These are phyloP conservation scores for Clonostachys rhizophaga DNA, from an alignment of 2,329 filamentous ascomycete species.

Conservation along the genomic window DNA sequence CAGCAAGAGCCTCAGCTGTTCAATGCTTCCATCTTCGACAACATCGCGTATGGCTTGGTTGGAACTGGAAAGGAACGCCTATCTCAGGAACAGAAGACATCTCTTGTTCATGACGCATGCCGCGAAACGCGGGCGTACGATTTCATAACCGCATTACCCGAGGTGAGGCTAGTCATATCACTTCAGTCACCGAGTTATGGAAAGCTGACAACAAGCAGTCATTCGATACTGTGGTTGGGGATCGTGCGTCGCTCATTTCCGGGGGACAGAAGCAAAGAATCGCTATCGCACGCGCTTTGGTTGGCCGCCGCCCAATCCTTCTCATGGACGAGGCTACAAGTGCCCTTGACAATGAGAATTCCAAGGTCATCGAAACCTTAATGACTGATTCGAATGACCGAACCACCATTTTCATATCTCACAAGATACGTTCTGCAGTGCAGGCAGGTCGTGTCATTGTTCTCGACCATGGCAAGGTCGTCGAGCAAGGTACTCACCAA, in stretches of 20 bases:
- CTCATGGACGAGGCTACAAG: constrained; percentile 13
- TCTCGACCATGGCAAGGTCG: constrained; percentile 42
- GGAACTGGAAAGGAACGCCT: constrained; percentile 73
- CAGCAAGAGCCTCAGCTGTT: constrained; percentile 94
- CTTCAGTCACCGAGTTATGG: no score
- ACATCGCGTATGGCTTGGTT: constrained; percentile 66
- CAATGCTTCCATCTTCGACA: constrained; percentile 86
- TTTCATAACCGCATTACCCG: constrained; percentile 80
- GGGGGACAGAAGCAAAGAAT: constrained; percentile 95
- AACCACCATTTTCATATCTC: no score
- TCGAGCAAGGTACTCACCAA: constrained; percentile 45
- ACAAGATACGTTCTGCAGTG: constrained; percentile 9
- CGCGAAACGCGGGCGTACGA: constrained; percentile 92
- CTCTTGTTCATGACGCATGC: constrained; percentile 61
- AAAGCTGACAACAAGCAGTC: no score
- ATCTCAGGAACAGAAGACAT: background rate
- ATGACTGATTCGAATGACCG: no score
- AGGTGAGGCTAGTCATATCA: constrained; percentile 39
- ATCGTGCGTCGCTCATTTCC: constrained; percentile 78
- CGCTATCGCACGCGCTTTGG: constrained; percentile 84
- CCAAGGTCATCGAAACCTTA: no score
- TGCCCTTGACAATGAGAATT: constrained; percentile 39
- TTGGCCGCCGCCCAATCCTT: constrained; percentile 88
- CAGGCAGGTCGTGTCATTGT: constrained; percentile 49
- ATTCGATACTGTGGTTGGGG: constrained; percentile 80